phyloP scores from a whole-genome alignment of 1,139 yeast genomes.

The Debaryomyces singareniensis region DNA sequence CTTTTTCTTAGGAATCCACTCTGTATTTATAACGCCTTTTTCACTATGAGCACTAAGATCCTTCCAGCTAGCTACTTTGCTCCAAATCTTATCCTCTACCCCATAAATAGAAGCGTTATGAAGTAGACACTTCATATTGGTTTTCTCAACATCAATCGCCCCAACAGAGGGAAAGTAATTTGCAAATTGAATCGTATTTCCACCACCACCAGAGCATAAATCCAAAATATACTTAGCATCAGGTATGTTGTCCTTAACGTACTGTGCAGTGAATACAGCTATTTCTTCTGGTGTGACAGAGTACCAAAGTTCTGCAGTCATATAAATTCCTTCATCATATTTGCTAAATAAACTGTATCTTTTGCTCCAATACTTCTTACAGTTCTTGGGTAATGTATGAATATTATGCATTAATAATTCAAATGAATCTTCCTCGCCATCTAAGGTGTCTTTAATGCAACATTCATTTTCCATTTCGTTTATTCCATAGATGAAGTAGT shows the following conservation, averaged over 20 bases:
- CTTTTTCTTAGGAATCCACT: conserved; percentile 24
- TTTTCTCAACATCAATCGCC: conserved; percentile 60
- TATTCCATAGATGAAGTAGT: no score
- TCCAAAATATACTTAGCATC: conserved; percentile 48
- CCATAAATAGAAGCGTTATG: conserved; percentile 73
- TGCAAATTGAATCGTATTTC: conserved; percentile 84
- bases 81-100: conserved; percentile 44
- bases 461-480: not conserved
- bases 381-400: conserved; percentile 32
- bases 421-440: conserved; percentile 19
- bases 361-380: conserved; percentile 54
- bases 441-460: not conserved
- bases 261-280: conserved; percentile 59
- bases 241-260: conserved; percentile 36
- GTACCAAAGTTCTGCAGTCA: conserved; percentile 80
- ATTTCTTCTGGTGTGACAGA: conserved; percentile 85
- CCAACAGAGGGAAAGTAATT: conserved; percentile 48
- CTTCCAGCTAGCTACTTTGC: conserved; percentile 52
- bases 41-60: conserved; percentile 21
- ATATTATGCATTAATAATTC: conserved; percentile 34
- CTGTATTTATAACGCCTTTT: conserved; percentile 11
- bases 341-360: conserved; percentile 53
- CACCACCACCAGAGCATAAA: conserved; percentile 94
- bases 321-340: conserved; percentile 64
- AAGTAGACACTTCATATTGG: conserved; percentile 58